A percentile compares a stretch with the other conserved stretches of the same genome.
These are phyloP conservation scores for Metarhizium brunneum DNA, from an alignment of 2,329 filamentous ascomycete genomes.

Conservation along the genomic window DNA sequence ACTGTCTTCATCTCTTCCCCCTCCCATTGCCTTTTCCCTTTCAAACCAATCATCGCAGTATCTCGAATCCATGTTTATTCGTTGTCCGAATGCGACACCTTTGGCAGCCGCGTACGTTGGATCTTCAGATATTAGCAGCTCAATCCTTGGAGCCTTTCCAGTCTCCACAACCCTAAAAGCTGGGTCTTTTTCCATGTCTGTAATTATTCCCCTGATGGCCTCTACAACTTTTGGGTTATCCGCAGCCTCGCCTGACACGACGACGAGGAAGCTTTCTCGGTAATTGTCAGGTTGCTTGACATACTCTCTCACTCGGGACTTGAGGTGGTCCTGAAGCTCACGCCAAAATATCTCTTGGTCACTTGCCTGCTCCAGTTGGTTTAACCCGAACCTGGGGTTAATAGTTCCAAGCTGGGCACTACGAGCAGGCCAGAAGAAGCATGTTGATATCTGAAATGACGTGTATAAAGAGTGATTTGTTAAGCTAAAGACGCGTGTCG, in stretches of 20 bases:
- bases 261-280: background rate
- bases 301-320: background rate
- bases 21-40: background rate
- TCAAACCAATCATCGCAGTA: background rate
- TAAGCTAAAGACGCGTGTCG: background rate
- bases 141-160: background rate
- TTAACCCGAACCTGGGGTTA: background rate
- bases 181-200: no score
- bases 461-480: background rate
- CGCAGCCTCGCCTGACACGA: background rate
- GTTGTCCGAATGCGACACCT: background rate
- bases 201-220: no score
- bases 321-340: background rate
- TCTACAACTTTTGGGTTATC: background rate
- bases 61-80: background rate
- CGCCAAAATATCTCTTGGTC: background rate
- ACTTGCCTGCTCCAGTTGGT: background rate
- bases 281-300: background rate
- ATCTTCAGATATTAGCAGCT: background rate
- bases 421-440: background rate
- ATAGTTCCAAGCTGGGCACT: background rate
- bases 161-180: background rate
- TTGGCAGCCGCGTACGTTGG: background rate
- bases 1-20: background rate
- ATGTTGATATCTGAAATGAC: background rate